Percentiles rank a stretch among this genome's conserved stretches.
phyloP scores from a whole-genome alignment of 2,329 filamentous ascomycete genomes.

The Fusarium tuaranense region DNA sequence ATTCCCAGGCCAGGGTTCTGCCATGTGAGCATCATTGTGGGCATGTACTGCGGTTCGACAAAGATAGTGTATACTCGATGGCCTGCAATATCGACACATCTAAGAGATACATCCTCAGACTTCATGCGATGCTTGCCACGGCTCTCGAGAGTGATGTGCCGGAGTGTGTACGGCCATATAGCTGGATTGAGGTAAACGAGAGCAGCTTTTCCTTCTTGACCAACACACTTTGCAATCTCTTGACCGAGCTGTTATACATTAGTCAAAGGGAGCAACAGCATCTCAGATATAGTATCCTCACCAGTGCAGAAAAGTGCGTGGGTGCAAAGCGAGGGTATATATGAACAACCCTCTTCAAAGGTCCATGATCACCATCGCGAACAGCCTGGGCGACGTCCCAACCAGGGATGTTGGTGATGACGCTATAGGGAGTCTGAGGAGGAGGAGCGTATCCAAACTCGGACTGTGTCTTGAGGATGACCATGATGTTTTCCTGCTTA shows the following conservation, averaged over 20 bases:
- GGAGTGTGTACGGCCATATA: slow-evolving; percentile 45
- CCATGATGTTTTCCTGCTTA: slow-evolving; percentile 42
- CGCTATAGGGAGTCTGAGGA: slow-evolving; percentile 59
- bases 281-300: slow-evolving; percentile 25
- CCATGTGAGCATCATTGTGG: slow-evolving; percentile 58
- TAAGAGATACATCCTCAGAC: slow-evolving; percentile 51
- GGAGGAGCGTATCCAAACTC: slow-evolving; percentile 59
- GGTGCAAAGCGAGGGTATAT: slow-evolving; percentile 62
- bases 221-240: slow-evolving; percentile 50
- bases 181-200: slow-evolving; percentile 49
- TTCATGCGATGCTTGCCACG: slow-evolving; percentile 52
- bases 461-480: slow-evolving; percentile 52
- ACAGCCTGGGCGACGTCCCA: slow-evolving; percentile 56
- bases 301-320: slow-evolving; percentile 50
- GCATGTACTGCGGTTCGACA: slow-evolving; percentile 51
- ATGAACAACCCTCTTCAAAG: slow-evolving; percentile 52
- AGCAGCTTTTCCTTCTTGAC: slow-evolving; percentile 42
- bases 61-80: slow-evolving; percentile 59
- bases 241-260: slow-evolving; percentile 48
- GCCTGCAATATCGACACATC: slow-evolving; percentile 55
- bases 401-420: slow-evolving; percentile 59
- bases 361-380: slow-evolving; percentile 54
- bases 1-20: slow-evolving; percentile 59
- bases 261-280: background rate
- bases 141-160: slow-evolving; percentile 49